phyloP scores from a whole-genome alignment of 164 flowering plant species.

The Aristolochia contorta region DNA sequence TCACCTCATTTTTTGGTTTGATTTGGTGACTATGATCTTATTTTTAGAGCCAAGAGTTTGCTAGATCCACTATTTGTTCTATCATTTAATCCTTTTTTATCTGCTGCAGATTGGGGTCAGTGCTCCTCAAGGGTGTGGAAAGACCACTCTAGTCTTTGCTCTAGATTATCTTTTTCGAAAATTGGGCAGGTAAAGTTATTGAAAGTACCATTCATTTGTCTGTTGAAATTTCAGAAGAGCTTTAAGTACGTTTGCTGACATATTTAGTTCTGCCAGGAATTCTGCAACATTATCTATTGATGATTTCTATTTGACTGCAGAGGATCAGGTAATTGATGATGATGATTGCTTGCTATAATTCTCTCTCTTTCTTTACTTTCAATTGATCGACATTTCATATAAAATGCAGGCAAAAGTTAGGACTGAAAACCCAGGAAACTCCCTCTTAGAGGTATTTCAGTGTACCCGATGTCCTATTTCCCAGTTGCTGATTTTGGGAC shows the following conservation, averaged over 20 bases:
- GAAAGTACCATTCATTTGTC: no score
- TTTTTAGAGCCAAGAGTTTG: no score
- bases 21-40: no score
- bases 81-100: neutral
- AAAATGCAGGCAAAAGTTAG: conserved; percentile 59
- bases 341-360: neutral
- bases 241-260: no score
- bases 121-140: conserved; percentile 99
- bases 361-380: neutral
- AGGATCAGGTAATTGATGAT: conserved; percentile 54
- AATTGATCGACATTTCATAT: neutral
- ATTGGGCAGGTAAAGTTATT: conserved; percentile 49
- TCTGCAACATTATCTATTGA: conserved; percentile 86
- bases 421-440: conserved; percentile 66
- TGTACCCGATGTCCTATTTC: no score
- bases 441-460: conserved; percentile 72
- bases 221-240: no score
- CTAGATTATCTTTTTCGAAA: conserved; percentile 59
- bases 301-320: conserved; percentile 90
- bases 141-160: conserved; percentile 93
- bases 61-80: no score
- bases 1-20: neutral
- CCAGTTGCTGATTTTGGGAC: neutral
- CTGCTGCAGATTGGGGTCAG: conserved; percentile 85
- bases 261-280: conserved; percentile 33